Conservation (phyloP, 2,329 filamentous ascomycete species). For the Harringtonia aguacate region DNA sequence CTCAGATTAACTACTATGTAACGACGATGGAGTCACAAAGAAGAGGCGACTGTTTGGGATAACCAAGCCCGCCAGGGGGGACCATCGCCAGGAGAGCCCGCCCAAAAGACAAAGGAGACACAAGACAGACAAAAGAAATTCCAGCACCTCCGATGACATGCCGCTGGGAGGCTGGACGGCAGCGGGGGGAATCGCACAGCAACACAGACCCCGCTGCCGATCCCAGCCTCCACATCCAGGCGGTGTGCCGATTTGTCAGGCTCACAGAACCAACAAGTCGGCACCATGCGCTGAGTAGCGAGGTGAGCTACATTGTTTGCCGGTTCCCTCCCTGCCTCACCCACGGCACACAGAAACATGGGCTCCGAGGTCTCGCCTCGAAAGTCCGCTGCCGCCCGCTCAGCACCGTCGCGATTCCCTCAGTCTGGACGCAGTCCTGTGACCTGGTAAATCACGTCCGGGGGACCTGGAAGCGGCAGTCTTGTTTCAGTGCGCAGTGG, state of each 20-base stretch:
- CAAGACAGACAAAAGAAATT: constrained; percentile 12
- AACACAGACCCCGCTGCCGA: not conserved
- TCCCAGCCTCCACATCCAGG: constrained; percentile 35
- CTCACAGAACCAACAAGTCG: not conserved
- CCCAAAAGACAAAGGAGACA: constrained; percentile 20
- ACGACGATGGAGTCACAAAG: constrained; percentile 4
- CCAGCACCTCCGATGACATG: constrained; percentile 4
- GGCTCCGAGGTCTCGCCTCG: not conserved
- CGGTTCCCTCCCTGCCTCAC: not conserved
- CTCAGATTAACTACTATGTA: constrained; percentile 31
- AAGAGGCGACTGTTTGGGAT: constrained; percentile 1
- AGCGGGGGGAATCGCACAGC: not conserved
- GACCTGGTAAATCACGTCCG: too few species aligned
- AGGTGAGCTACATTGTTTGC: constrained; percentile 2
- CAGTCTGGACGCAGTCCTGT: too few species aligned
- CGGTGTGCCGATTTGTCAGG: constrained; percentile 22
- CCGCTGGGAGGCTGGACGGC: not conserved
- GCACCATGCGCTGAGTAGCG: not conserved
- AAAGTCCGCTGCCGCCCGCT: too few species aligned
- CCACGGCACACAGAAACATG: not conserved
- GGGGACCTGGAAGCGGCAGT: too few species aligned
- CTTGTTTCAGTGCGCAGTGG: too few species aligned
- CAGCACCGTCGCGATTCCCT: too few species aligned
- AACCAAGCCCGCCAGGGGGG: constrained; percentile 15
- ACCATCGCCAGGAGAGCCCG: constrained; percentile 30